phyloP scores from a whole-genome alignment of 1,284 basidiomycete species.

The Moesziomyces parantarcticus region DNA sequence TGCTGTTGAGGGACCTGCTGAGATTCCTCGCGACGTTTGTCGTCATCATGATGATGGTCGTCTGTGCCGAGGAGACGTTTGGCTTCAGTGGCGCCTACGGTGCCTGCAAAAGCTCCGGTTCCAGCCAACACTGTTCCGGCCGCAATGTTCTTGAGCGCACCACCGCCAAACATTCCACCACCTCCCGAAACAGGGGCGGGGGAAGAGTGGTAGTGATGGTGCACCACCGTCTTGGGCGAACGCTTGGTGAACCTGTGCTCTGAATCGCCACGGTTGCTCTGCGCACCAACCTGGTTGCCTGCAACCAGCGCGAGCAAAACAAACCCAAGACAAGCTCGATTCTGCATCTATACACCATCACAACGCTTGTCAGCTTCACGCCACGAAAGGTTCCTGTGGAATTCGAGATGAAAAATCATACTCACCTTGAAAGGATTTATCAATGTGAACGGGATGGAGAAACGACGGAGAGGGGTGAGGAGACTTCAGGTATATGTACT shows the following conservation, averaged over 20 bases:
- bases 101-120: slow-evolving; percentile 17
- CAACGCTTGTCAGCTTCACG: no score
- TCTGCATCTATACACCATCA: neutral
- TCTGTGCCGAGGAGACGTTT: slow-evolving; percentile 8
- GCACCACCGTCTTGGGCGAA: neutral
- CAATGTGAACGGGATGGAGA: no score
- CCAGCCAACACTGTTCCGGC: slow-evolving; percentile 18
- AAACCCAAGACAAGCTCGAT: neutral
- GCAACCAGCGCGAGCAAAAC: slow-evolving; percentile 5
- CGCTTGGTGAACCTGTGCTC: slow-evolving; percentile 38
- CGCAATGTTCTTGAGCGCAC: neutral
- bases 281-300: neutral
- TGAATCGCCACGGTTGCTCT: neutral
- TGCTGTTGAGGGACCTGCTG: neutral
- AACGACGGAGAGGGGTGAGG: no score
- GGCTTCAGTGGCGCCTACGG: slow-evolving; percentile 15
- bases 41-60: neutral
- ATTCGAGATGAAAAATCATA: no score
- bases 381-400: no score
- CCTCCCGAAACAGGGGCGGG: neutral
- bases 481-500: no score
- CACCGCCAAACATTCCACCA: slow-evolving; percentile 11
- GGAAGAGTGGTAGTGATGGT: slow-evolving; percentile 8
- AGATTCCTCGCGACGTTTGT: neutral
- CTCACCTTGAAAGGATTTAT: no score